phyloP scores from a whole-genome alignment of 345 rosid species.

The Citrus australasica region DNA sequence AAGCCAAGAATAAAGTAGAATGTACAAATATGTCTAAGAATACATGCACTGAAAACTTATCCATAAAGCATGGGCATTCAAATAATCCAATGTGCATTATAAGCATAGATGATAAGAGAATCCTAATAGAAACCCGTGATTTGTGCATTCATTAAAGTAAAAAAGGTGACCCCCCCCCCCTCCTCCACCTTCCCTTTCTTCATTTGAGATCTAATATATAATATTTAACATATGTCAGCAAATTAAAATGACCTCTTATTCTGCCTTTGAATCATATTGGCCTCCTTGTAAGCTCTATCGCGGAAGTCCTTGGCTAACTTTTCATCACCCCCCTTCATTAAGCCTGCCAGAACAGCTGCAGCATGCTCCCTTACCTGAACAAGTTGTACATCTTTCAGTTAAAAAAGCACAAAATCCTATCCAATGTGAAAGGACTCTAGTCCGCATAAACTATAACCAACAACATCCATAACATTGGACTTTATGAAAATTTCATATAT shows the following conservation, averaged over 20 bases:
- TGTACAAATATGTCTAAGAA: background rate
- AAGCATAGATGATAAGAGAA: background rate
- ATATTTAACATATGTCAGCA: background rate
- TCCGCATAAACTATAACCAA: background rate
- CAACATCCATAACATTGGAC: background rate
- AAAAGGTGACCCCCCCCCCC: background rate
- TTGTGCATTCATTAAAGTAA: background rate
- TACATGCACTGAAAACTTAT: constrained; percentile 1
- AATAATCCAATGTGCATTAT: background rate
- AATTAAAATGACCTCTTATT: constrained; percentile 43
- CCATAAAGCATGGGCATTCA: background rate
- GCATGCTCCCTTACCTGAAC: constrained; percentile 96
- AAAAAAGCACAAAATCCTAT: background rate
- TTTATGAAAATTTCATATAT: background rate
- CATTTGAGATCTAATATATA: background rate
- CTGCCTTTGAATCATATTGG: constrained; percentile 55
- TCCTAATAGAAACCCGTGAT: background rate
- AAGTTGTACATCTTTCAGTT: constrained; percentile 13
- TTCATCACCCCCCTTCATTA: constrained; percentile 95
- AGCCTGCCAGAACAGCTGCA: constrained; percentile 92
- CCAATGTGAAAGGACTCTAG: background rate
- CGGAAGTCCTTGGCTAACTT: constrained; percentile 79
- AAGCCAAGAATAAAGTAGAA: background rate
- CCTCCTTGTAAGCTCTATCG: constrained; percentile 73
- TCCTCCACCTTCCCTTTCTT: no score